These are phyloP conservation scores for Adansonia grandidieri DNA, from an alignment of 441 rosid genomes.

Conservation along the genomic window DNA sequence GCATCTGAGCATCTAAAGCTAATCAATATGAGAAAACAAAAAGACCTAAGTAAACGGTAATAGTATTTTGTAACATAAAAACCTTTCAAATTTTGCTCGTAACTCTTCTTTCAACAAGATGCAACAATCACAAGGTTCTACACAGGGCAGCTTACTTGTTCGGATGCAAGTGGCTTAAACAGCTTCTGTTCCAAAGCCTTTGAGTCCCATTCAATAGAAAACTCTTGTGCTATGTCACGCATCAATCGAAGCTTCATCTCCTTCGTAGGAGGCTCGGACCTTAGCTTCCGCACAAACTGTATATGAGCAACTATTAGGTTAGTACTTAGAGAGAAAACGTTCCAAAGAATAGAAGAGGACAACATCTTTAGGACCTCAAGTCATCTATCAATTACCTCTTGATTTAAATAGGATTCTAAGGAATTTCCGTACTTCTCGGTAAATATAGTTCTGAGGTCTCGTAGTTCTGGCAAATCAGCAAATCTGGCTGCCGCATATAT, in stretches of 20 bases:
- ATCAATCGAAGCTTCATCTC: constrained; percentile 70
- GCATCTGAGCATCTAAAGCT: neutral
- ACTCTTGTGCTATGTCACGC: constrained; percentile 58
- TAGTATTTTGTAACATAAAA: neutral
- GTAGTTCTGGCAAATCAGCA: constrained; percentile 77
- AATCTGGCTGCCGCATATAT: constrained; percentile 78
- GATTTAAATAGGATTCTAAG: constrained; percentile 49
- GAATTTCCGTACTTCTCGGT: constrained; percentile 61
- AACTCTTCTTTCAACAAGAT: neutral
- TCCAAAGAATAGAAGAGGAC: neutral
- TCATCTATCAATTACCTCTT: constrained; percentile 50
- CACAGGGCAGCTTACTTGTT: constrained; percentile 41
- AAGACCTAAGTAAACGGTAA: neutral
- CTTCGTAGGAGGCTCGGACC: constrained; percentile 49
- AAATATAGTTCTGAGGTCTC: constrained; percentile 65
- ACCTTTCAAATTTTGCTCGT: neutral
- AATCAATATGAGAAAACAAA: constrained; percentile 5
- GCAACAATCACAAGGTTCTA: neutral
- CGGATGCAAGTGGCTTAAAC: constrained; percentile 38
- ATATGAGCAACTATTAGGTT: constrained; percentile 11
- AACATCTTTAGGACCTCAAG: neutral
- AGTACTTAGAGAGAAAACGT: constrained; percentile 4
- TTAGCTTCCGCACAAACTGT: constrained; percentile 59
- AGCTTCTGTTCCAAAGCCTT: constrained; percentile 60
- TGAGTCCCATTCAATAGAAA: constrained; percentile 63